Evolutionary conservation across 225 moss, liverwort and hornwort species (phyloP).

Genomic region (Pseudisothecium myosuroides): DNA sequence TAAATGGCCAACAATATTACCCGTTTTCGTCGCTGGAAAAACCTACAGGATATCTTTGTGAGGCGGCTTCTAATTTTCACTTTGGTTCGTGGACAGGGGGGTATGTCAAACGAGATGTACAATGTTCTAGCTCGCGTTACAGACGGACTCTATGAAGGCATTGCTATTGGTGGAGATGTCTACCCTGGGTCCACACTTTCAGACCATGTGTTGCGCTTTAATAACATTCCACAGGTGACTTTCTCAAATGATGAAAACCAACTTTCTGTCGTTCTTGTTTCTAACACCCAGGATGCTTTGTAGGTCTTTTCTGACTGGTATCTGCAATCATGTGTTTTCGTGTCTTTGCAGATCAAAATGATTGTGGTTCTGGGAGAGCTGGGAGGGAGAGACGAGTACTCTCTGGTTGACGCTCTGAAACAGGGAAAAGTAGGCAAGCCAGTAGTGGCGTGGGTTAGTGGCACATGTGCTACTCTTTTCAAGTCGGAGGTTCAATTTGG

Average conservation of each 20-base stretch:
- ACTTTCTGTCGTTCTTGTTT: background rate
- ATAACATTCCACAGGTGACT: slow-evolving; percentile 69
- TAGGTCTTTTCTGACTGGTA: background rate
- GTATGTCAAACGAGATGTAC: slow-evolving; percentile 97
- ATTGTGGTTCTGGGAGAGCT: slow-evolving; percentile 90
- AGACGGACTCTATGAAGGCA: slow-evolving; percentile 93
- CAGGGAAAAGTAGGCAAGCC: slow-evolving; percentile 76
- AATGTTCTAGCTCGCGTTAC: slow-evolving; percentile 89
- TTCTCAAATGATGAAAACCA: background rate
- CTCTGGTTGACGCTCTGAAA: slow-evolving; percentile 79
- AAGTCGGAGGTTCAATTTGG: slow-evolving; percentile 99
- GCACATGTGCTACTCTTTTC: slow-evolving; percentile 82
- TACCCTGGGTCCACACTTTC: slow-evolving; percentile 97
- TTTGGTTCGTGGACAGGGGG: slow-evolving; percentile 33
- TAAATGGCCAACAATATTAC: background rate
- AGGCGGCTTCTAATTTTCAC: background rate
- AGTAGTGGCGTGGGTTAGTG: slow-evolving; percentile 92
- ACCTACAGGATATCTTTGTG: background rate
- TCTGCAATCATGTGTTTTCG: background rate
- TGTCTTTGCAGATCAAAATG: slow-evolving; percentile 53
- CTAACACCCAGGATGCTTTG: background rate
- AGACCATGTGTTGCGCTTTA: slow-evolving; percentile 88
- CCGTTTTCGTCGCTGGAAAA: background rate
- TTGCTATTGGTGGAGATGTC: slow-evolving; percentile 92
- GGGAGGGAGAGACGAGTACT: slow-evolving; percentile 88